Percentiles rank a stretch among this genome's conserved stretches.
These are phyloP conservation scores for Pseudogymnoascus sp. DNA, from an alignment of 2,329 filamentous ascomycete genomes.

Conservation along the genomic window DNA sequence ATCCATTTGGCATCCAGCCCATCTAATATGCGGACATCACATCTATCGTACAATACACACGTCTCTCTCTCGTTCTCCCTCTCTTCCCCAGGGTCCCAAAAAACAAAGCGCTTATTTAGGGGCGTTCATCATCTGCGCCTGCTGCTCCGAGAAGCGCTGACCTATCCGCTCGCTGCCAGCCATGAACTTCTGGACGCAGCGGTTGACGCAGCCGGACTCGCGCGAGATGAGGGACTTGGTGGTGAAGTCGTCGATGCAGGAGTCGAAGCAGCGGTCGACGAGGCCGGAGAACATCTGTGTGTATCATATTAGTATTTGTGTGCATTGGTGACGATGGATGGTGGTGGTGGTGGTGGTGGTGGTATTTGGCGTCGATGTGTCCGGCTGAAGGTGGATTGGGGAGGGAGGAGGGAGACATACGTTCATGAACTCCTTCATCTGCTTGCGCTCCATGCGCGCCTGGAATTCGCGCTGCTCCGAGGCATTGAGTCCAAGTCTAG, in stretches of 20 bases:
- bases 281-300: slow-evolving; percentile 53
- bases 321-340: not conserved
- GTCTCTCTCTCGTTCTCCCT: not conserved
- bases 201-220: slow-evolving; percentile 86
- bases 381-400: not conserved
- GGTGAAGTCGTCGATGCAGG: slow-evolving; percentile 97
- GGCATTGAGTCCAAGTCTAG: slow-evolving; percentile 24
- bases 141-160: slow-evolving; percentile 75
- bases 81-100: not conserved
- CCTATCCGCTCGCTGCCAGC: slow-evolving; percentile 84
- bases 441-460: slow-evolving; percentile 90
- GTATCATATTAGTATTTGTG: slow-evolving; percentile 11
- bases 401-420: slow-evolving; percentile 46
- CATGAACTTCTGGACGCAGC: slow-evolving; percentile 94
- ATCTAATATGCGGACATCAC: not conserved
- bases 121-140: slow-evolving; percentile 44
- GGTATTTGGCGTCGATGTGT: not conserved
- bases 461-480: slow-evolving; percentile 89
- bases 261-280: slow-evolving; percentile 86
- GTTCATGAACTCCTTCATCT: slow-evolving; percentile 98
- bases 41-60: slow-evolving; percentile 2
- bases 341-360: slow-evolving; percentile 14
- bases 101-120: not conserved
- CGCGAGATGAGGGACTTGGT: slow-evolving; percentile 84
- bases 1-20: not conserved